Conservation (phyloP, 192 early-diverging fungal species). For the Podila epicladia region DNA sequence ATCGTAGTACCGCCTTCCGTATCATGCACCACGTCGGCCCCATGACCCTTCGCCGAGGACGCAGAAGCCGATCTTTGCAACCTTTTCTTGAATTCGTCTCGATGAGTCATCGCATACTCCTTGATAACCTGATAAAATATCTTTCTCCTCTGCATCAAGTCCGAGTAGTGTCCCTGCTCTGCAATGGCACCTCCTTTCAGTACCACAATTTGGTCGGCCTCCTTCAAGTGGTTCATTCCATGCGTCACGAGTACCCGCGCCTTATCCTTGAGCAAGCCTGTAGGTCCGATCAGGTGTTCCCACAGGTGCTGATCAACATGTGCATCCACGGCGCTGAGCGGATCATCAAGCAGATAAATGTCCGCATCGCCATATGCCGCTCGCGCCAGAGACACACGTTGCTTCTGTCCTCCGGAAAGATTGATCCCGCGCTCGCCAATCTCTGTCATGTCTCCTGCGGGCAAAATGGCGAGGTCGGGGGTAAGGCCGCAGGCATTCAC, state of each 20-base stretch:
- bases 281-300: conserved; percentile 37
- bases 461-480: conserved; percentile 23
- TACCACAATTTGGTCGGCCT: conserved; percentile 57
- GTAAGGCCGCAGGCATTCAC: conserved; percentile 14
- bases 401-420: conserved; percentile 78
- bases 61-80: too few relatives aligned
- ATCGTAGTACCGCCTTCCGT: conserved; percentile 6
- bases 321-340: conserved; percentile 70
- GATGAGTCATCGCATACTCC: conserved; percentile 30
- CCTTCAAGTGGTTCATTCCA: conserved; percentile 55
- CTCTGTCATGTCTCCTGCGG: conserved; percentile 52
- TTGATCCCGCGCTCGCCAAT: conserved; percentile 76
- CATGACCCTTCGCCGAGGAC: too few relatives aligned
- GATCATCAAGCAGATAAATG: conserved; percentile 85
- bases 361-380: conserved; percentile 77
- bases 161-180: conserved; percentile 60
- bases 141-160: conserved; percentile 55
- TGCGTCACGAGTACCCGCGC: conserved; percentile 72
- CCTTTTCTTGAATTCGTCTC: conserved; percentile 8
- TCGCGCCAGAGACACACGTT: conserved; percentile 80
- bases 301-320: conserved; percentile 60
- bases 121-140: conserved; percentile 51
- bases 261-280: conserved; percentile 43
- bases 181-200: conserved; percentile 55
- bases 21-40: background rate